phyloP scores from a whole-genome alignment of 192 early-diverging fungal species.

The Irineochytrium annulatum region DNA sequence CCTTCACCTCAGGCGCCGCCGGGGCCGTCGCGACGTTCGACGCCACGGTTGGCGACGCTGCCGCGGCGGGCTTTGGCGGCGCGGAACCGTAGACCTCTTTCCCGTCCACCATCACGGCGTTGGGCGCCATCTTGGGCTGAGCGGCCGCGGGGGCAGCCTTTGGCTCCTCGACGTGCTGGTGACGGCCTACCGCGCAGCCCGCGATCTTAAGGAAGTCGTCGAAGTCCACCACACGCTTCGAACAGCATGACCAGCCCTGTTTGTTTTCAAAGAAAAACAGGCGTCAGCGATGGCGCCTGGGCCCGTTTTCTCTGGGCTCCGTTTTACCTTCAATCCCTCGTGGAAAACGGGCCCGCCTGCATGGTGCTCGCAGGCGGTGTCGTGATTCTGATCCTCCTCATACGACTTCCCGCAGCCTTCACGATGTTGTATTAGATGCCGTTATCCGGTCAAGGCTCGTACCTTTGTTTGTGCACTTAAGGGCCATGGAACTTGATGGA shows the following conservation, averaged over 20 bases:
- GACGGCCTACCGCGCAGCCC: slow-evolving; percentile 76
- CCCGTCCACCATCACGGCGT: slow-evolving; percentile 22
- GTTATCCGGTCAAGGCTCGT: background rate
- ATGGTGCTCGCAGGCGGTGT: slow-evolving; percentile 84
- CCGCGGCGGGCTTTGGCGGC: slow-evolving; percentile 20
- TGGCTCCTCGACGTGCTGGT: slow-evolving; percentile 49
- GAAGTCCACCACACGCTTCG: slow-evolving; percentile 82
- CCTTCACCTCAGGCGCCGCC: slow-evolving; percentile 45
- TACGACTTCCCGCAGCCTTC: slow-evolving; percentile 82
- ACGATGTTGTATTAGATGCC: background rate
- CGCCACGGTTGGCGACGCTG: slow-evolving; percentile 25
- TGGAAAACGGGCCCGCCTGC: slow-evolving; percentile 89
- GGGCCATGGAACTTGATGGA: background rate
- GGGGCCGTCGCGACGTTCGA: slow-evolving; percentile 10
- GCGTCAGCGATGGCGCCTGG: too few species aligned
- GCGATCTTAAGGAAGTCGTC: slow-evolving; percentile 80
- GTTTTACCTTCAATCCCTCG: slow-evolving; percentile 63
- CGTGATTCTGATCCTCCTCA: slow-evolving; percentile 66
- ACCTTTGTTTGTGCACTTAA: slow-evolving; percentile 4
- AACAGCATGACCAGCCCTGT: slow-evolving; percentile 92
- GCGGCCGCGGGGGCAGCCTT: slow-evolving; percentile 23
- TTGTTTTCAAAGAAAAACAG: background rate
- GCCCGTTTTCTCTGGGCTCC: background rate
- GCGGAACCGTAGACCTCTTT: slow-evolving; percentile 38
- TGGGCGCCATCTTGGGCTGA: slow-evolving; percentile 21